Conservation (phyloP, 2,329 filamentous ascomycete genomes). For the Aureobasidium sp. region DNA sequence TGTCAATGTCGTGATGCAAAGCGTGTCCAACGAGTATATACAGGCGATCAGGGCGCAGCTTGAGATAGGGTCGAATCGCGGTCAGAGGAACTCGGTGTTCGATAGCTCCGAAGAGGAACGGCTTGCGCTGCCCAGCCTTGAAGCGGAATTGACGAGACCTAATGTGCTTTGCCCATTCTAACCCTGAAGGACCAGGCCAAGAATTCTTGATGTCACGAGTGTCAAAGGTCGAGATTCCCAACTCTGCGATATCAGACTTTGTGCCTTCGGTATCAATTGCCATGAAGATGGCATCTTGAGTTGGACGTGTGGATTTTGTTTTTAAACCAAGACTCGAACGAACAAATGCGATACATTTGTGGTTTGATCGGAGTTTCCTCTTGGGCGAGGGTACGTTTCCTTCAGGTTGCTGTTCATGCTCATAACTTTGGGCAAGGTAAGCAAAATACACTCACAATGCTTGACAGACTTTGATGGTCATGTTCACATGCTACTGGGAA, state of each 20-base stretch:
- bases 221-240: constrained; percentile 78
- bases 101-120: not conserved
- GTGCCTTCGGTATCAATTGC: constrained; percentile 74
- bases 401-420: not conserved
- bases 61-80: not conserved
- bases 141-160: constrained; percentile 69
- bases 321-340: not conserved
- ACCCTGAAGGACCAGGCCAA: constrained; percentile 54
- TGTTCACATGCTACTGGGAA: not conserved
- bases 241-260: constrained; percentile 65
- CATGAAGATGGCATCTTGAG: constrained; percentile 58
- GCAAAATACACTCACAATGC: not conserved
- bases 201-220: constrained; percentile 51
- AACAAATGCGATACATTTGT: constrained; percentile 5
- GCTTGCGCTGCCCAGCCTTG: constrained; percentile 21
- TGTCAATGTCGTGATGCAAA: not conserved
- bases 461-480: not conserved
- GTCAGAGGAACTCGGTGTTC: not conserved
- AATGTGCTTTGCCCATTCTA: constrained; percentile 62
- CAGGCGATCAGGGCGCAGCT: not conserved
- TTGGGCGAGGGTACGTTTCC: not conserved
- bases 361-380: not conserved
- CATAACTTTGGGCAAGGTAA: not conserved
- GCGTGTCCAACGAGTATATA: constrained; percentile 13
- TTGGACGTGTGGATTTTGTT: not conserved